A percentile compares a stretch with the other conserved stretches of the same genome.
phyloP scores from a whole-genome alignment of 768 basidiomycete species.

The Pisolithus orientalis region DNA sequence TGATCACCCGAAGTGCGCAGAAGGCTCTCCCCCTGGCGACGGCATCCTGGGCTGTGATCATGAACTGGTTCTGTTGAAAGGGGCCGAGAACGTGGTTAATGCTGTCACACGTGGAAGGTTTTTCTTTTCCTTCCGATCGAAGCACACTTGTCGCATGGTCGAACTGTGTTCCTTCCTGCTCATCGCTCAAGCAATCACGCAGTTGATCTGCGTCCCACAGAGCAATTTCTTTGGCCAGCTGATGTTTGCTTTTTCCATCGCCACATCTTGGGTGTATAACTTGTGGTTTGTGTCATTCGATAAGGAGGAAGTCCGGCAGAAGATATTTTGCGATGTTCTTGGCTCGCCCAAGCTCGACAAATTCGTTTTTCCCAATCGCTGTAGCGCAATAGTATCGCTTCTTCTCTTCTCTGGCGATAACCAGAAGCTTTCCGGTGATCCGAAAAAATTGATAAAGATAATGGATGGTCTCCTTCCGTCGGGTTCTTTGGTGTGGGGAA shows the following conservation, averaged over 20 bases:
- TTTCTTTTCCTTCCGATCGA: background rate
- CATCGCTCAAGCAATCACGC: too few species aligned
- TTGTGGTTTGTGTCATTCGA: slow-evolving; percentile 28
- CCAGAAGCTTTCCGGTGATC: background rate
- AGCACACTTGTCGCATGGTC: background rate
- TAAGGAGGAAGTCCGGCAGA: slow-evolving; percentile 9
- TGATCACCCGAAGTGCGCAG: background rate
- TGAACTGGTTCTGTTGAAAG: too few species aligned
- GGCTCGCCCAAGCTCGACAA: slow-evolving; percentile 4
- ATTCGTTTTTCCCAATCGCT: slow-evolving; percentile 5
- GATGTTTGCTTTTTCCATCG: too few species aligned
- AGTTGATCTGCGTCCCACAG: too few species aligned
- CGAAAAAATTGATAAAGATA: background rate
- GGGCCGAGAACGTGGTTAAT: background rate
- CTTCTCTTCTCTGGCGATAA: slow-evolving; percentile 1
- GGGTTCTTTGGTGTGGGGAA: too few species aligned
- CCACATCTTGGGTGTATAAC: slow-evolving; percentile 26
- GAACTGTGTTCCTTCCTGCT: too few species aligned
- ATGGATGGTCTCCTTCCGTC: too few species aligned
- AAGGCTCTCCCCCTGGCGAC: too few species aligned
- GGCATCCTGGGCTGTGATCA: too few species aligned
- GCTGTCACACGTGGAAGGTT: background rate
- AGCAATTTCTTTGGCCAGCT: too few species aligned
- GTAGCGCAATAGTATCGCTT: slow-evolving; percentile 5
- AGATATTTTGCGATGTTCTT: background rate